Evolutionary conservation across 2,329 filamentous ascomycete genomes (phyloP).

Genomic region (Fusarium sororula): DNA sequence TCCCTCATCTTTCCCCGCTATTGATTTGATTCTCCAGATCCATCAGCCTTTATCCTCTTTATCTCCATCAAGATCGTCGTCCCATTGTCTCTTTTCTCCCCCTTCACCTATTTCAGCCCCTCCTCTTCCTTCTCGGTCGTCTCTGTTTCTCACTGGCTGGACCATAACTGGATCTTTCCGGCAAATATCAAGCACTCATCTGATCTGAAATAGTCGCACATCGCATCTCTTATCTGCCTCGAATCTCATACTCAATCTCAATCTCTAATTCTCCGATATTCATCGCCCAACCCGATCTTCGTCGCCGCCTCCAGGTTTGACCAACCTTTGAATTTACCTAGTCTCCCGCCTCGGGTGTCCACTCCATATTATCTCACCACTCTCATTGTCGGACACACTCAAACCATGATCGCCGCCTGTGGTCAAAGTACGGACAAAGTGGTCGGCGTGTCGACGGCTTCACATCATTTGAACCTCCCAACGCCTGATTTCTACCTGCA

Average conservation of each 20-base stretch:
- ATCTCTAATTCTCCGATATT: conserved; percentile 4
- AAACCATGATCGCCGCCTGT: conserved; percentile 22
- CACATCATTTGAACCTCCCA: conserved; percentile 16
- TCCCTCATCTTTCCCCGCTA: not conserved
- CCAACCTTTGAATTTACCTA: not conserved
- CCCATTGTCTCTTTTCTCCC: not conserved
- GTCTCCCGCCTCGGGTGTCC: not conserved
- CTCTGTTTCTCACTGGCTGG: conserved; percentile 31
- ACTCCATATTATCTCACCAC: not conserved
- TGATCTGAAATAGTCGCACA: conserved; percentile 22
- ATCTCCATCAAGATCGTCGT: not conserved
- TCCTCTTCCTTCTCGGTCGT: conserved; percentile 22
- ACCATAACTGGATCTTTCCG: conserved; percentile 16
- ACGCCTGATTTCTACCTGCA: conserved; percentile 15
- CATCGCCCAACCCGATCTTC: not conserved
- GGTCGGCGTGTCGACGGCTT: conserved; percentile 14
- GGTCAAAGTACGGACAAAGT: conserved; percentile 21
- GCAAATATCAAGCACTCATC: conserved; percentile 37
- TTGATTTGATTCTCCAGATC: not conserved
- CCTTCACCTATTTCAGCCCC: conserved; percentile 12
- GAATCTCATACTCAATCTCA: conserved; percentile 1
- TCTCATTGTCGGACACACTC: not conserved
- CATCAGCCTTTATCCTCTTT: not conserved
- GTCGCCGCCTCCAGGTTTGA: not conserved
- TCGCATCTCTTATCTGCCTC: conserved; percentile 17